Conservation (phyloP, 495 filamentous ascomycete species). For the Parachaetomium inaequale region DNA sequence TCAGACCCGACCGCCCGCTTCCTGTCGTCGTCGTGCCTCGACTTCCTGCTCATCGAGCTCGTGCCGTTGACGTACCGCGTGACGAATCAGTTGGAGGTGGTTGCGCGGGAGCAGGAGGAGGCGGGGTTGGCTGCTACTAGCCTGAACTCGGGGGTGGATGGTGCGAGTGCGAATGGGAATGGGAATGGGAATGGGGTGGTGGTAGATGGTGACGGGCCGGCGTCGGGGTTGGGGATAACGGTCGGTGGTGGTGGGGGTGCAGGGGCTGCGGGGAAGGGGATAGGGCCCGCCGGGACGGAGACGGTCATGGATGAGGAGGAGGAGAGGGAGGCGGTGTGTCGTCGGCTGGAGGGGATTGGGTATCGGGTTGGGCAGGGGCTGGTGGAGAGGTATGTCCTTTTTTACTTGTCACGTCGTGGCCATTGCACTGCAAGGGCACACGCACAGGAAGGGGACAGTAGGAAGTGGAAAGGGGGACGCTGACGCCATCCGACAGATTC, state of each 20-base stretch:
- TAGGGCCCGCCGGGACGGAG: constrained; percentile 10
- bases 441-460: too few relatives aligned
- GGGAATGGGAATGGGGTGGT: constrained; percentile 2
- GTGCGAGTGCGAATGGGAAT: constrained; percentile 5
- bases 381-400: constrained; percentile 70
- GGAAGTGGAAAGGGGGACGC: not conserved
- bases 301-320: constrained; percentile 63
- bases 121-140: not conserved
- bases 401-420: too few relatives aligned
- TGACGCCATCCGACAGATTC: constrained; percentile 56
- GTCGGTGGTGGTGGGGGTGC: constrained; percentile 59
- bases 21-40: constrained; percentile 76
- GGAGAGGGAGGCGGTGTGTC: constrained; percentile 75
- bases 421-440: too few relatives aligned
- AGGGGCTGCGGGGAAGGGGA: too few relatives aligned
- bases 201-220: not conserved
- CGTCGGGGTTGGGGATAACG: constrained; percentile 48
- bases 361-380: constrained; percentile 92
- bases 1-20: constrained; percentile 75
- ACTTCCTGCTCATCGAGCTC: constrained; percentile 92
- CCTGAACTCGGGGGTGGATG: not conserved
- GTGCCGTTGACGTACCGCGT: constrained; percentile 91
- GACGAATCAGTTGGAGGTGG: constrained; percentile 52
- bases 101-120: constrained; percentile 27
- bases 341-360: constrained; percentile 76